Evolutionary conservation across 1,284 basidiomycete genomes (phyloP), one percentile per base, ranked within the genome.

Genomic region (Cryptococcus amylolentus): DNA sequence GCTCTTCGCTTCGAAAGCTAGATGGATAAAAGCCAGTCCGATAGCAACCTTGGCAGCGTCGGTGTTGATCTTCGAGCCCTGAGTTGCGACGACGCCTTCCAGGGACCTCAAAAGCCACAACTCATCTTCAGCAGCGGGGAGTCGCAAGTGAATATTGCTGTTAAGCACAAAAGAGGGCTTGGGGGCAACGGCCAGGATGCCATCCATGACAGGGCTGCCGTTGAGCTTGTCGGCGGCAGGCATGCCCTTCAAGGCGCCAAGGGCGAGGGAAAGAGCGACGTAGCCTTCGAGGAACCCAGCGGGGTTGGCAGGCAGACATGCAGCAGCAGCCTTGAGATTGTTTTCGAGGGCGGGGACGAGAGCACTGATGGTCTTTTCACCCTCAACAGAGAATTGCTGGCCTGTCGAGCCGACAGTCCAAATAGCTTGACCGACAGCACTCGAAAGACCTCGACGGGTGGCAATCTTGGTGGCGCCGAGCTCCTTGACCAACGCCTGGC

Each of bases 141-240:
- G 67, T 71, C 89, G 91, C 55, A 86, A 83, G 69, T 91, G 92
- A 0, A 89, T 84, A 73, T 89, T 92, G 55, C 93, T 91, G 83
- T 85, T 90, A 20, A 94, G 69, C 41, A 96, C 71, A 78, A 95
- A 95, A 1, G 88, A 87, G 0, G 91, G 88, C 70, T 91, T 95
- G 16, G 78, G 76, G 5, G 69, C 60, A 6, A 81, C 72, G 1
- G 80, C 71, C 2, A 76, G 65, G 26, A 79, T 60, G 6, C 58
- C 63, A 31, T 75, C 64, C 39, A 80, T 53, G 1, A 69, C 66
- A 0, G 74, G 49, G 48, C 77, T 77, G 16, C 57, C 56, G 23
- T 64, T 63, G 47, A 76, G 61, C 52, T 69, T 72, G n/a, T 56
- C 23, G 1, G 64, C 60, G 0, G 55, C 52, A 2, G 57, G 43